A percentile compares a stretch with the other conserved stretches of the same genome.
phyloP scores from a whole-genome alignment of 2,329 filamentous ascomycete species.

The Neofusicoccum sp. region DNA sequence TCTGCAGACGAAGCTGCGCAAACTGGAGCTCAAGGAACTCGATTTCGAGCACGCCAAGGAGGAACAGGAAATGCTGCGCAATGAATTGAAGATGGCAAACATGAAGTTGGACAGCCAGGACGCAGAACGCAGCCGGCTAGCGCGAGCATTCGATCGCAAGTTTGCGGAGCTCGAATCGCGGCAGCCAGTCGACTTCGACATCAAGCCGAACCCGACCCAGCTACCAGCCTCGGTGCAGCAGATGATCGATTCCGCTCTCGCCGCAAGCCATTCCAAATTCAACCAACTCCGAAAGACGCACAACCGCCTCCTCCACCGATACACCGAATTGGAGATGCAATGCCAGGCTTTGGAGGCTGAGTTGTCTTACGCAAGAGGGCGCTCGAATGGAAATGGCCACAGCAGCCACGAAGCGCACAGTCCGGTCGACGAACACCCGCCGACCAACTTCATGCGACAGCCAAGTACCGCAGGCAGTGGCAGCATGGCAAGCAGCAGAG shows the following conservation, averaged over 20 bases:
- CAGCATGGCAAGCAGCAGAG: conserved; percentile 18
- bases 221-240: conserved; percentile 42
- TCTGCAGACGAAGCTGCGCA: conserved; percentile 60
- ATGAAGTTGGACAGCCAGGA: conserved; percentile 57
- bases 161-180: conserved; percentile 42
- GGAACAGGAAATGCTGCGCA: conserved; percentile 59
- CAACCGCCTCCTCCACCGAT: conserved; percentile 49
- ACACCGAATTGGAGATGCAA: conserved; percentile 51
- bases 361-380: conserved; percentile 13
- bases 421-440: conserved; percentile 18
- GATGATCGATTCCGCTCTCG: conserved; percentile 50
- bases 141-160: conserved; percentile 48
- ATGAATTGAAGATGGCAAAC: conserved; percentile 58
- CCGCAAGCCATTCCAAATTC: conserved; percentile 48
- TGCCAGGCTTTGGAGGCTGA: conserved; percentile 41
- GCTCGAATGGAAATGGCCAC: conserved; percentile 5
- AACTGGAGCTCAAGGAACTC: conserved; percentile 63
- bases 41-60: conserved; percentile 58
- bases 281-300: conserved; percentile 53
- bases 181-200: conserved; percentile 20
- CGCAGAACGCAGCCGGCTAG: conserved; percentile 48
- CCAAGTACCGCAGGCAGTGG: conserved; percentile 29
- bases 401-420: conserved; percentile 10
- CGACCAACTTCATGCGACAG: conserved; percentile 23
- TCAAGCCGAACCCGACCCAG: conserved; percentile 29